Evolutionary conservation across 2,329 filamentous ascomycete genomes (phyloP).

Genomic region (Dactylellina parvicollis): DNA sequence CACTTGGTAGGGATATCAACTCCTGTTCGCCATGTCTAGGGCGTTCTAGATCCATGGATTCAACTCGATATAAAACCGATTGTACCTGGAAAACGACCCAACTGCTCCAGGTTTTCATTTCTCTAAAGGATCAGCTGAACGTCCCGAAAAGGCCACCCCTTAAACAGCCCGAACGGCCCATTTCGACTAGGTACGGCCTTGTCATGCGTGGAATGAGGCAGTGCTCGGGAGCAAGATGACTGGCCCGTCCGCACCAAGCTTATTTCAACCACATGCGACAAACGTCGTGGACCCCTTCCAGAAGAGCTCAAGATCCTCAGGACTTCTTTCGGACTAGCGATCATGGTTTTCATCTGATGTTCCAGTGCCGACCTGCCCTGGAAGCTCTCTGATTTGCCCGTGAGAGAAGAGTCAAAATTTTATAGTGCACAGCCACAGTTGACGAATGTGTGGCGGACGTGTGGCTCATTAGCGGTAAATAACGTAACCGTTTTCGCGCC

Average conservation of each 20-base stretch:
- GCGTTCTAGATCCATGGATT: conserved; percentile 35
- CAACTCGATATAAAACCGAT: conserved; percentile 27
- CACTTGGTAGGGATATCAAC: not conserved
- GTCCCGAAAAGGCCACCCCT: conserved; percentile 25
- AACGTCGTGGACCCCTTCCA: conserved; percentile 46
- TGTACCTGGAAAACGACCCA: conserved; percentile 31
- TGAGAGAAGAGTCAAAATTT: conserved; percentile 10
- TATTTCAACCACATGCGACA: conserved; percentile 54
- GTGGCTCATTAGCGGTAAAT: conserved; percentile 45
- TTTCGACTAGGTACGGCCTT: conserved; percentile 48
- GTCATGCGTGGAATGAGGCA: conserved; percentile 53
- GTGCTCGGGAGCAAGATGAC: conserved; percentile 52
- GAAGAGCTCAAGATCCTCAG: conserved; percentile 26
- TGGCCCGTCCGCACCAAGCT: conserved; percentile 53
- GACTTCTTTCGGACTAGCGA: conserved; percentile 27
- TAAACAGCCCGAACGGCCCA: conserved; percentile 27
- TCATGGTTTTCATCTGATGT: conserved; percentile 36
- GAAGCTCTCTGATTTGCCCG: conserved; percentile 18
- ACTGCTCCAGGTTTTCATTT: conserved; percentile 23
- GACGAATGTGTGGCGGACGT: conserved; percentile 28
- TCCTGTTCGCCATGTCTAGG: not conserved
- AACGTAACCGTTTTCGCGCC: conserved; percentile 44
- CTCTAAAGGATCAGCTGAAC: conserved; percentile 46
- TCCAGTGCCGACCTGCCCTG: conserved; percentile 13
- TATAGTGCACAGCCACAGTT: conserved; percentile 47